Conservation (phyloP, 139 green algal genomes). For the Chlamydomonas urium region DNA sequence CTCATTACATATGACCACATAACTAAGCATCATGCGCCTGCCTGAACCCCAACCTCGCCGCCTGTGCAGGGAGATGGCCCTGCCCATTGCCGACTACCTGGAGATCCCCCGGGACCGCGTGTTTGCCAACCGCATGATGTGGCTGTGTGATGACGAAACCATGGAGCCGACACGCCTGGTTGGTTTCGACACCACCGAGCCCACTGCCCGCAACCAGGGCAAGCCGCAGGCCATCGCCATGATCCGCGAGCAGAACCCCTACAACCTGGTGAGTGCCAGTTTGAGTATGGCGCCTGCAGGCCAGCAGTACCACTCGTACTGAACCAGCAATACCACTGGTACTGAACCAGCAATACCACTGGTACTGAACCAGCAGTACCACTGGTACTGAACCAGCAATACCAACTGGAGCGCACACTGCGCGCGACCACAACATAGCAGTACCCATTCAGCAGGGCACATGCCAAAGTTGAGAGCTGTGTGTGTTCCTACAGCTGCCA, state of each 20-base stretch:
- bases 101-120: slow-evolving; percentile 58
- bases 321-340: too few species aligned
- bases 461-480: too few species aligned
- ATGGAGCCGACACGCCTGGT: slow-evolving; percentile 43
- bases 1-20: too few species aligned
- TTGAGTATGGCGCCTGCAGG: too few species aligned
- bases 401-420: too few species aligned
- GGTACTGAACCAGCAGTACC: too few species aligned
- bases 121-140: slow-evolving; percentile 76
- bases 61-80: slow-evolving; percentile 53
- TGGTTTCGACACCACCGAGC: slow-evolving; percentile 61
- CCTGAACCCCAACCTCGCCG: background rate
- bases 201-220: slow-evolving; percentile 59
- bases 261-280: slow-evolving; percentile 48
- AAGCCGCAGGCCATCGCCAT: slow-evolving; percentile 49
- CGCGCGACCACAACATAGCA: too few species aligned
- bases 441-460: too few species aligned
- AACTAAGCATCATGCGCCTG: background rate
- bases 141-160: slow-evolving; percentile 27
- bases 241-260: slow-evolving; percentile 54
- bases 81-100: slow-evolving; percentile 59
- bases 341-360: too few species aligned
- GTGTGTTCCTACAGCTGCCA: too few species aligned
- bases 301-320: too few species aligned
- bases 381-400: too few species aligned